Base-by-base conservation (phyloP, 495 filamentous ascomycete species). In the Lepidopterella palustris region DNA sequence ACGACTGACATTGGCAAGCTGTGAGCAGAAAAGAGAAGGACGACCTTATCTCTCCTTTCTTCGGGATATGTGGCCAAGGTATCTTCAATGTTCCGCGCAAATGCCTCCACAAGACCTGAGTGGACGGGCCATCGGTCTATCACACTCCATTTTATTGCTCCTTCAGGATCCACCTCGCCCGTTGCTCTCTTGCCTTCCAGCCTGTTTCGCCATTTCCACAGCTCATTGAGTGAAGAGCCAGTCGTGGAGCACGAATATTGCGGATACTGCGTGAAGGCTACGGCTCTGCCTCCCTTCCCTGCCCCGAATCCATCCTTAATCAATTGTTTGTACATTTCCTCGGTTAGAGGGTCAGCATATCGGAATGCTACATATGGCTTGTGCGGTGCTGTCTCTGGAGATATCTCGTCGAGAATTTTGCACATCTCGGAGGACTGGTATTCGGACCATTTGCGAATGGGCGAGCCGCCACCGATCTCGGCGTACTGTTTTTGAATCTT, bases 161-260 rank as follows among this genome's bases (percentile, higher is more conserved):
- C 93, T 6, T 77, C 71, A 0, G 74, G 61, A 35, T 82, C 77
- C 23, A 73, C 71, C 59, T 76, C 75, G 23, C 75, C 78, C 39
- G 77, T 74, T 11, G 72, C 71, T 45, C 78, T 76, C 73, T 88
- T 89, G 5, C 87, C 87, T 76, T 99, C 95, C 59, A 97, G 73
- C 61, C 91, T 82, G 65, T 87, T 87, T 58, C 90, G 79, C 88
- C 91, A 95, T 73, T 92, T 95, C 95, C 95, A 99, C 42, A 99
- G 71, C 75, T 99, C 95, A 68, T 97, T 99, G 54, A 99, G 72
- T 48, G 88, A 93, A 73, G 90, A 95, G 32, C 95, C 95, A 1
- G 95, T 99, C 5, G 95, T 99, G 24, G 90, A 95, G 74, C 95
- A 99, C n/a, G 88, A 93, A 71, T 99, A 99, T 70, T 99, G 95